These are phyloP conservation scores for Serendipita sp. DNA, from an alignment of 768 basidiomycete species.

Conservation along the genomic window DNA sequence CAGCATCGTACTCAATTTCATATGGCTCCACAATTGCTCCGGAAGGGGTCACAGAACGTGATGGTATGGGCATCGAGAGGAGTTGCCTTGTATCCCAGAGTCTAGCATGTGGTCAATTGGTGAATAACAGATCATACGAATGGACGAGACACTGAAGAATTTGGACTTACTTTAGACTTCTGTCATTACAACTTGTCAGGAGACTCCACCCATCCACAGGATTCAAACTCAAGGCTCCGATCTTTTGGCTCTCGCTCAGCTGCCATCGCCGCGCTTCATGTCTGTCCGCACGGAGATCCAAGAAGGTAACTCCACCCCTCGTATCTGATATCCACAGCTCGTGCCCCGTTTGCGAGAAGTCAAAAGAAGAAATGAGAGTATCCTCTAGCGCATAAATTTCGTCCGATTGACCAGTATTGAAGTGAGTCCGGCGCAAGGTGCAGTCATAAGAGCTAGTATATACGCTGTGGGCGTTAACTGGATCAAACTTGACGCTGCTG, in stretches of 20 bases:
- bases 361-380: constrained; percentile 51
- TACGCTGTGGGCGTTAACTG: constrained; percentile 59
- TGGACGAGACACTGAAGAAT: background rate
- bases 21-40: background rate
- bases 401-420: constrained; percentile 52
- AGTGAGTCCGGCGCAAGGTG: constrained; percentile 56
- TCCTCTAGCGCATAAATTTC: constrained; percentile 54
- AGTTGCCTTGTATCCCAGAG: constrained; percentile 72
- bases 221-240: constrained; percentile 69
- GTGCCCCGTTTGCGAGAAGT: constrained; percentile 47
- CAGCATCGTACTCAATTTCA: constrained; percentile 11
- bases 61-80: constrained; percentile 21
- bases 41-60: background rate
- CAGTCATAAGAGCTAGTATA: constrained; percentile 75
- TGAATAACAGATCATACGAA: background rate
- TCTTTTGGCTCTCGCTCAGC: constrained; percentile 18
- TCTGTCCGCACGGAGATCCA: constrained; percentile 52
- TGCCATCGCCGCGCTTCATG: constrained; percentile 24
- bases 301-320: constrained; percentile 52
- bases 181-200: constrained; percentile 63
- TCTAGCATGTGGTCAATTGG: constrained; percentile 26
- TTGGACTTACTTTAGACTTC: constrained; percentile 47
- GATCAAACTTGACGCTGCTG: constrained; percentile 63
- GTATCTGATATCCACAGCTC: constrained; percentile 80
- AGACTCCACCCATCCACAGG: constrained; percentile 50